Conservation (phyloP, 2,329 filamentous ascomycete genomes). For the Colletotrichum sansevieriae region DNA sequence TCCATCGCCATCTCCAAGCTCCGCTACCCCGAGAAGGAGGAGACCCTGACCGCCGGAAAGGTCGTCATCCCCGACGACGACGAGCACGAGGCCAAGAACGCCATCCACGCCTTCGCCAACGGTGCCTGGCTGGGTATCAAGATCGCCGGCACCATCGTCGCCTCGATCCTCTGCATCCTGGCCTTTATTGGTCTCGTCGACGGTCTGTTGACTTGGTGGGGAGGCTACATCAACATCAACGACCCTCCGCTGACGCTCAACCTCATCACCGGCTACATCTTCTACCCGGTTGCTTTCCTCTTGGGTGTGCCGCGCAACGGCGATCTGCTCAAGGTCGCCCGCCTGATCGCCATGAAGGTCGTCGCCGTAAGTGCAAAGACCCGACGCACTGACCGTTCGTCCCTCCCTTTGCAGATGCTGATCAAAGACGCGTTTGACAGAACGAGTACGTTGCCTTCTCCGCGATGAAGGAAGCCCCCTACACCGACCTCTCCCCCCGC, state of each 20-base stretch:
- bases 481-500: constrained; percentile 73
- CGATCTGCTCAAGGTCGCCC: constrained; percentile 78
- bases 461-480: constrained; percentile 64
- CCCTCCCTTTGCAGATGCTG: constrained; percentile 45
- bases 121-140: constrained; percentile 89
- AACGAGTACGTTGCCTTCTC: constrained; percentile 86
- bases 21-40: constrained; percentile 88
- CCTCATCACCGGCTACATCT: constrained; percentile 81
- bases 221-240: constrained; percentile 80
- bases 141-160: constrained; percentile 85
- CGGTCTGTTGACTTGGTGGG: constrained; percentile 86
- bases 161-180: constrained; percentile 86
- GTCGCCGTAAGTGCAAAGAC: constrained; percentile 68
- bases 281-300: constrained; percentile 85
- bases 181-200: constrained; percentile 81
- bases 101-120: constrained; percentile 86
- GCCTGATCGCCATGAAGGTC: constrained; percentile 87
- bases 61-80: constrained; percentile 85
- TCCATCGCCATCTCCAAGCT: constrained; percentile 91
- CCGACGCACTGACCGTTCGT: not conserved
- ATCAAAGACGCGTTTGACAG: constrained; percentile 44
- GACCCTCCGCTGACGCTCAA: constrained; percentile 80
- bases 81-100: constrained; percentile 81
- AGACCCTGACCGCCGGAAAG: constrained; percentile 84
- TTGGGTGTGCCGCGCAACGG: constrained; percentile 79